These are phyloP conservation scores for Epichloe gansuensis DNA, from an alignment of 2,329 filamentous ascomycete genomes.

Conservation along the genomic window DNA sequence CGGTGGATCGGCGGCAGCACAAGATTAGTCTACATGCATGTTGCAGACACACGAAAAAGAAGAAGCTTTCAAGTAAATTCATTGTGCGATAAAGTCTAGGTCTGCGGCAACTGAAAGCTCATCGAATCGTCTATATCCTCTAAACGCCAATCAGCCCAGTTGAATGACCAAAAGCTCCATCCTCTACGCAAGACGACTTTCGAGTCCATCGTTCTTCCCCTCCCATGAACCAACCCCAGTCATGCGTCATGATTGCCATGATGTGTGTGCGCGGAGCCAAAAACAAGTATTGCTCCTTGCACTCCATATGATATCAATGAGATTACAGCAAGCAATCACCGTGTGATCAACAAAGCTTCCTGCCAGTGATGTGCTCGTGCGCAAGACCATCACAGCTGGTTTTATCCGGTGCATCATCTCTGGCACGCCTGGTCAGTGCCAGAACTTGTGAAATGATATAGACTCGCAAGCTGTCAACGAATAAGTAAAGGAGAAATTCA, in stretches of 20 bases:
- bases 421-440: neutral
- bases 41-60: neutral
- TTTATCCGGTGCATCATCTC: conserved; percentile 9
- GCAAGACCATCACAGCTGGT: conserved; percentile 7
- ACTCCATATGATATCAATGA: conserved; percentile 11
- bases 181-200: conserved; percentile 6
- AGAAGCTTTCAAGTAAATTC: conserved; percentile 3
- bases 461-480: neutral
- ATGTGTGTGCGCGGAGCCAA: neutral
- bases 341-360: conserved; percentile 5
- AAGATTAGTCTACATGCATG: neutral
- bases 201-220: conserved; percentile 5
- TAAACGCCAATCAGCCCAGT: conserved; percentile 25
- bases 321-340: conserved; percentile 7
- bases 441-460: neutral
- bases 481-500: neutral
- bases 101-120: conserved; percentile 16
- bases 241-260: conserved; percentile 6
- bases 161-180: conserved; percentile 17
- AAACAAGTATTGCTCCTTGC: neutral
- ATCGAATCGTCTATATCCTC: conserved; percentile 28
- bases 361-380: conserved; percentile 4
- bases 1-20: conserved; percentile 1
- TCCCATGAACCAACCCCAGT: conserved; percentile 2
- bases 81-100: conserved; percentile 12